Base-by-base conservation (phyloP, 1,284 basidiomycete genomes). In the Microbotryomycetes sp. region DNA sequence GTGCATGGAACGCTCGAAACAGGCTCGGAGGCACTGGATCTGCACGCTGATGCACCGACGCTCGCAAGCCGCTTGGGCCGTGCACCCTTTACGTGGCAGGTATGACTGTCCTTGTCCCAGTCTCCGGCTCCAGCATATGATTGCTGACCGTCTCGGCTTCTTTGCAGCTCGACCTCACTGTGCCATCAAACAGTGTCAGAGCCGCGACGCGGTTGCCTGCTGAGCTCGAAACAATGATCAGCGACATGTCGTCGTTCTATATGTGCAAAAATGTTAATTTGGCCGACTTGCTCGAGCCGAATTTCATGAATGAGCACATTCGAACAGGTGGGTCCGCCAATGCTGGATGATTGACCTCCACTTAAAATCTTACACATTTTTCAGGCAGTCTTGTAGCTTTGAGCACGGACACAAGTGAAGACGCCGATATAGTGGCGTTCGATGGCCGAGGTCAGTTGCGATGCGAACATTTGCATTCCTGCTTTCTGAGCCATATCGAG, bases 401-500 rank as follows among this genome's bases (percentile, higher is more conserved):
- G 2, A 65, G 56, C 11, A 21, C 61, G 4, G 59, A 54, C 6
- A 54, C 48, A 5, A 41, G 18, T 2, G 51, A 62, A 9, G 59
- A 26, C 5, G 66, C 53, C 7, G 66, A 67, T 30, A 46, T 65
- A 3, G 56, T 65, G 4, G 47, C 49, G 2, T 55, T 67, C 30
- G 66, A 67, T 41, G 66, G 66, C 0, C 46, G 63, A 61, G 66
- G 66, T 67, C n/a, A 21, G 63, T 49, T 3, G 35, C 18, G n/a
- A n/a, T n/a, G n/a, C n/a, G n/a, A n/a, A n/a, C n/a, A n/a, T 28
- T 52, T 23, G 15, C 13, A 11, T n/a, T 18, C 0, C 23, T 5
- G 9, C 15, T 26, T 3, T 26, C 24, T 24, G 26, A 29, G 21
- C 21, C 24, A 7, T 27, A 4, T 52, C 53, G 18, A 47, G 21